Percentiles rank a stretch among this genome's conserved stretches.
phyloP scores from a whole-genome alignment of 2,329 filamentous ascomycete species.

The Nigrospora sphaerica region DNA sequence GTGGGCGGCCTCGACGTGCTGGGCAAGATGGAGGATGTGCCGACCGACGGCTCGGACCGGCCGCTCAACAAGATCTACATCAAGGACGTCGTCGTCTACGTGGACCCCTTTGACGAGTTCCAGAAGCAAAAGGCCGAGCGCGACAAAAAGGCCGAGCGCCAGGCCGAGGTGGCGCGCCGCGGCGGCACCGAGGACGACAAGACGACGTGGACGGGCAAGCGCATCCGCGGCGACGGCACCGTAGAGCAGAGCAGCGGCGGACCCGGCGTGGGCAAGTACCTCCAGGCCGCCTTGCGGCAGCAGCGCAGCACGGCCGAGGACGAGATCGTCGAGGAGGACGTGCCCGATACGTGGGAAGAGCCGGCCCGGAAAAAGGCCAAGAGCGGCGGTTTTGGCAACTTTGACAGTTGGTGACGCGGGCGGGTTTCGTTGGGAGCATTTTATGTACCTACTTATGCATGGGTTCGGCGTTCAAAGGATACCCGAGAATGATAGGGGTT shows the following conservation, averaged over 20 bases:
- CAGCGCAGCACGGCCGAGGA: slow-evolving; percentile 35
- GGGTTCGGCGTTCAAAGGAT: no score
- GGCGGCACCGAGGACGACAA: slow-evolving; percentile 81
- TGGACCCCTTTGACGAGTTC: slow-evolving; percentile 95
- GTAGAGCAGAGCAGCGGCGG: slow-evolving; percentile 36
- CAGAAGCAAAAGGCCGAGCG: slow-evolving; percentile 63
- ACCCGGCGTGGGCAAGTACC: slow-evolving; percentile 68
- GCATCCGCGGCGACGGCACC: slow-evolving; percentile 63
- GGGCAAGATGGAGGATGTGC: slow-evolving; percentile 67
- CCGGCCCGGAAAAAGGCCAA: slow-evolving; percentile 78
- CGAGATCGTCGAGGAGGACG: slow-evolving; percentile 52
- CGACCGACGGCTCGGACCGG: slow-evolving; percentile 67
- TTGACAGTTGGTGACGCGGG: slow-evolving; percentile 72
- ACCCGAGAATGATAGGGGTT: no score
- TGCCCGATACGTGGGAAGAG: slow-evolving; percentile 60
- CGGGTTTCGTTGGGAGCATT: no score
- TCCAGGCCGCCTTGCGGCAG: slow-evolving; percentile 51
- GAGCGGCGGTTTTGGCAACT: slow-evolving; percentile 82
- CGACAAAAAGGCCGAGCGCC: slow-evolving; percentile 49
- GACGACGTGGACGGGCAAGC: slow-evolving; percentile 94
- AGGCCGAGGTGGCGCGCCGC: slow-evolving; percentile 52
- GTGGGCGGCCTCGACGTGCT: slow-evolving; percentile 70
- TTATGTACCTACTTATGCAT: no score
- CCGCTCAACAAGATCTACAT: slow-evolving; percentile 76
- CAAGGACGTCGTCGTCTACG: slow-evolving; percentile 74